Conservation (phyloP, 2,329 filamentous ascomycete species). For the Leptographium lundbergii region DNA sequence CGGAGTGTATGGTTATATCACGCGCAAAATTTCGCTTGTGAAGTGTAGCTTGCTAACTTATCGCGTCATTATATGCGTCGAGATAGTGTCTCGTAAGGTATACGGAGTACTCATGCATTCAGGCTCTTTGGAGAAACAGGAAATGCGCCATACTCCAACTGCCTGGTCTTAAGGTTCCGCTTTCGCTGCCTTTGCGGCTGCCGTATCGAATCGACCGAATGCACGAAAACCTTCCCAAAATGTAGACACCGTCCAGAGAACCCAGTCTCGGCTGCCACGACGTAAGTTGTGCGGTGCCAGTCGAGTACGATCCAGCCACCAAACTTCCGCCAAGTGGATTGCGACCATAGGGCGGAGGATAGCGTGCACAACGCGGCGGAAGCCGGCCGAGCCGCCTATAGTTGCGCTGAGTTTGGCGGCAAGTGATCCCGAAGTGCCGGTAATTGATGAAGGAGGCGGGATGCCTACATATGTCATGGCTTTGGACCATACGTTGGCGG, state of each 20-base stretch:
- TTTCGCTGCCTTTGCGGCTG: neutral
- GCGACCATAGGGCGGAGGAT: slow-evolving; percentile 46
- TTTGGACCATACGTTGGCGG: slow-evolving; percentile 31
- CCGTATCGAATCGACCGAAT: slow-evolving; percentile 36
- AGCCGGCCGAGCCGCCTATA: slow-evolving; percentile 29
- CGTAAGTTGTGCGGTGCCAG: slow-evolving; percentile 35
- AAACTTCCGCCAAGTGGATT: slow-evolving; percentile 55
- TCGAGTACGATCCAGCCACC: slow-evolving; percentile 34
- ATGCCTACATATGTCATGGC: neutral
- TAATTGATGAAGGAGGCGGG: neutral
- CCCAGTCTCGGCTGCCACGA: slow-evolving; percentile 35
- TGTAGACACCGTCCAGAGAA: slow-evolving; percentile 37
- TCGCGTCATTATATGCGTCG: no score
- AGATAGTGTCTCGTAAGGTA: no score
- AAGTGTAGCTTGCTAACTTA: no score
- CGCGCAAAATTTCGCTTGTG: no score
- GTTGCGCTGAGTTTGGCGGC: neutral
- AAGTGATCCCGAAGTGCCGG: slow-evolving; percentile 6
- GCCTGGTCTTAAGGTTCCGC: no score
- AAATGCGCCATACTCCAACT: no score
- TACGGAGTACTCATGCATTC: no score
- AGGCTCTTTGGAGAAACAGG: no score
- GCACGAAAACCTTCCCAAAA: slow-evolving; percentile 41
- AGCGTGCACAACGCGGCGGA: slow-evolving; percentile 43
- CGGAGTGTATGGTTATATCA: no score